A percentile compares a stretch with the other conserved stretches of the same genome.
phyloP scores from a whole-genome alignment of 148 eudicot genomes.

The Rhododendron williamsianum region DNA sequence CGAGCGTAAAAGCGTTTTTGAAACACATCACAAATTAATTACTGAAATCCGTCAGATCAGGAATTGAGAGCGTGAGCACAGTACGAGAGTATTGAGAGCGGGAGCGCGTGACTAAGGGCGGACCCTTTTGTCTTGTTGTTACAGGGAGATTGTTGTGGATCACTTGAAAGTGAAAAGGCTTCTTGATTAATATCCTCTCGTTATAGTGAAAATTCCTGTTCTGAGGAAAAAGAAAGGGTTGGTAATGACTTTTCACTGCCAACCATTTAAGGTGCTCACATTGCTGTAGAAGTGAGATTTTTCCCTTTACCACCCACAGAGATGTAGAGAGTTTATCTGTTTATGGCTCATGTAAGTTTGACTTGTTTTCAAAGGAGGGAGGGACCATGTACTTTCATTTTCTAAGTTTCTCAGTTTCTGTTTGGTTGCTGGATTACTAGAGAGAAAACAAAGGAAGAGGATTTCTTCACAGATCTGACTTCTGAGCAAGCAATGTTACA shows the following conservation, averaged over 20 bases:
- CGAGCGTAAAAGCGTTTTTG: neutral
- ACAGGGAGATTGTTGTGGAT: neutral
- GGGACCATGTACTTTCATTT: neutral
- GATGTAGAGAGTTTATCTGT: neutral
- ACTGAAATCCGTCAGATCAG: no score
- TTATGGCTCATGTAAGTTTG: neutral
- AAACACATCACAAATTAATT: neutral
- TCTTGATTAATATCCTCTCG: neutral
- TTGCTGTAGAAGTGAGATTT: neutral
- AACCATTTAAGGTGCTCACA: neutral
- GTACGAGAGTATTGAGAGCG: no score
- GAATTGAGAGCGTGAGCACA: neutral
- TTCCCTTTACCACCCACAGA: neutral
- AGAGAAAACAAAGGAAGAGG: neutral
- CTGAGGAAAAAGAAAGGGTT: neutral
- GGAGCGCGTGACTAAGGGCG: neutral
- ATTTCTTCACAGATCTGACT: neutral
- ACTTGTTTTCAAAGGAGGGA: neutral
- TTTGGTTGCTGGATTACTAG: neutral
- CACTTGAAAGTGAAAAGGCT: neutral
- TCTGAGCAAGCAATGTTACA: neutral
- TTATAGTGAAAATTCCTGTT: neutral
- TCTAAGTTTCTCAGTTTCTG: neutral
- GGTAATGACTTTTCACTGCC: slow-evolving; percentile 1
- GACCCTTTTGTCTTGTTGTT: neutral